These are phyloP conservation scores for Skeletonema menzelii DNA, from an alignment of 108 stramenopile species.

Conservation along the genomic window DNA sequence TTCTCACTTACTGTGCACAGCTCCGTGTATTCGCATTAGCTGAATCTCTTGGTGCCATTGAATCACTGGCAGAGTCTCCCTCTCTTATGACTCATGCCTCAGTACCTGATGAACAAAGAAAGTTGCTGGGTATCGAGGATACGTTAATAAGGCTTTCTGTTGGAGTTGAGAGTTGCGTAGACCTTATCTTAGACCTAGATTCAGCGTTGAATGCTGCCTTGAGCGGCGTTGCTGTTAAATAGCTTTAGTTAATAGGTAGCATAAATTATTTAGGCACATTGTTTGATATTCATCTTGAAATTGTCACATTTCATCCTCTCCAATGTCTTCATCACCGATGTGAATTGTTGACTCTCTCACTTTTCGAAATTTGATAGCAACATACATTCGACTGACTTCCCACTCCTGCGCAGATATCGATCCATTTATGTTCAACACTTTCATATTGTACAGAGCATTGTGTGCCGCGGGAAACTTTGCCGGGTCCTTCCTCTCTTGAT, in stretches of 20 bases:
- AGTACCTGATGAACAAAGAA: constrained; percentile 66
- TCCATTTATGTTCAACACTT: constrained; percentile 77
- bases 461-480: constrained; percentile 55
- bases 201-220: constrained; percentile 33
- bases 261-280: not conserved
- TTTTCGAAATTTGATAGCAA: constrained; percentile 87
- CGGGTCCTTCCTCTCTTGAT: constrained; percentile 62
- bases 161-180: constrained; percentile 61
- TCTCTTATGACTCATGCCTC: constrained; percentile 80
- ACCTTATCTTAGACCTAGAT: constrained; percentile 64
- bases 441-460: constrained; percentile 83
- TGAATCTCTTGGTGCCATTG: constrained; percentile 77
- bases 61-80: constrained; percentile 74
- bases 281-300: not conserved
- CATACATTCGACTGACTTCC: constrained; percentile 85
- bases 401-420: constrained; percentile 83
- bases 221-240: not conserved
- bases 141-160: constrained; percentile 66
- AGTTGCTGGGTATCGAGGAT: constrained; percentile 63
- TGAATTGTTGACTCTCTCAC: constrained; percentile 71
- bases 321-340: constrained; percentile 65
- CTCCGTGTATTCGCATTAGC: constrained; percentile 65
- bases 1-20: not conserved
- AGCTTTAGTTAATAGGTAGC: not conserved
- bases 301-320: constrained; percentile 50